These are phyloP conservation scores for Daldinia grandis DNA, from an alignment of 495 filamentous ascomycete species.

Conservation along the genomic window DNA sequence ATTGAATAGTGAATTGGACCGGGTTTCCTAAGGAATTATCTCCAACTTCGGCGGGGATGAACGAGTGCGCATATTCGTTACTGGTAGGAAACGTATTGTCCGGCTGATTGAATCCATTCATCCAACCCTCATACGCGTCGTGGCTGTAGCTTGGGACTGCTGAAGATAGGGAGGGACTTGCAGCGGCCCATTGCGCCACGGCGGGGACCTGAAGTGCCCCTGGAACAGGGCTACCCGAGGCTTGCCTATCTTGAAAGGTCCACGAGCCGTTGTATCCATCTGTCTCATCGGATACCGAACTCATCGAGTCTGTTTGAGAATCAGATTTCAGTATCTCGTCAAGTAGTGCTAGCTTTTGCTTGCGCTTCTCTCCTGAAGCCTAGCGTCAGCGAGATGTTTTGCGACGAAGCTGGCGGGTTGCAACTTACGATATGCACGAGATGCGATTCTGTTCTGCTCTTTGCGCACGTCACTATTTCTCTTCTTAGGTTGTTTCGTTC, in stretches of 20 bases:
- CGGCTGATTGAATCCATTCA: constrained; percentile 27
- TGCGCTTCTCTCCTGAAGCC: constrained; percentile 46
- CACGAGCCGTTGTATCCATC: constrained; percentile 39
- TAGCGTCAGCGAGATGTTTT: constrained; percentile 29
- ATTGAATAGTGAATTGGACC: constrained; percentile 24
- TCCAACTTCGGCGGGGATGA: constrained; percentile 17
- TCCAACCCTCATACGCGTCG: constrained; percentile 32
- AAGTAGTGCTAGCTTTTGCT: constrained; percentile 48
- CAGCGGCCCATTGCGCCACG: constrained; percentile 16
- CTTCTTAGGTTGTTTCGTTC: constrained; percentile 35
- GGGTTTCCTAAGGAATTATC: constrained; percentile 22
- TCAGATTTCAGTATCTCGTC: constrained; percentile 46
- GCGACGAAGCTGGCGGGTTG: neutral
- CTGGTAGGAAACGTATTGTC: constrained; percentile 10
- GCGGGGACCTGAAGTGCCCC: constrained; percentile 27
- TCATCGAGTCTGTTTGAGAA: constrained; percentile 45
- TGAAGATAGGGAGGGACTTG: constrained; percentile 33
- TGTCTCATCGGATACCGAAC: constrained; percentile 45
- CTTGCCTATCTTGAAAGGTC: constrained; percentile 32
- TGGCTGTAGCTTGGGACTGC: constrained; percentile 24
- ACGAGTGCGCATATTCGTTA: constrained; percentile 29
- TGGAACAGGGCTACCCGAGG: constrained; percentile 40
- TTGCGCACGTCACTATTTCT: constrained; percentile 46
- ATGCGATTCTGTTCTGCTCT: constrained; percentile 49
- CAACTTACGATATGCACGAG: constrained; percentile 48